Percentiles rank a stretch among this genome's conserved stretches.
These are phyloP conservation scores for Sugiyamaella paludigena DNA, from an alignment of 1,139 yeast genomes.

Conservation along the genomic window DNA sequence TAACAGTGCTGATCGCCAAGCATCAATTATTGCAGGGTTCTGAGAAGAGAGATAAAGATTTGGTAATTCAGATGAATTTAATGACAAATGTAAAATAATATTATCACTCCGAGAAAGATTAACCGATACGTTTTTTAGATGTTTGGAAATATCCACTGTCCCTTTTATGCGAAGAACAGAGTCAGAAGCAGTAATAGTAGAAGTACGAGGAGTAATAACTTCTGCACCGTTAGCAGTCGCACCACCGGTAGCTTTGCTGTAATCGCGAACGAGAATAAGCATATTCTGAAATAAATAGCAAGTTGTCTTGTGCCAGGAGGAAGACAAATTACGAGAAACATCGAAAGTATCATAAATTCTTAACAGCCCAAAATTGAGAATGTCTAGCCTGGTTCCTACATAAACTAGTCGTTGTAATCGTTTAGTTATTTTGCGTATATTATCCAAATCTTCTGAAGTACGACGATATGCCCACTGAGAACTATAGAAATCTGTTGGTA, in stretches of 20 bases:
- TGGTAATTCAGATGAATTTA: conserved; percentile 3
- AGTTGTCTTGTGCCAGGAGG: conserved; percentile 24
- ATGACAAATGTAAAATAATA: conserved; percentile 4
- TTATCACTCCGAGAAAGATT: conserved; percentile 1
- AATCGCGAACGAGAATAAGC: conserved; percentile 22
- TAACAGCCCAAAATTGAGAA: conserved; percentile 23
- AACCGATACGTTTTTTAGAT: conserved; percentile 18
- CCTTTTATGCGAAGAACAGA: conserved; percentile 19
- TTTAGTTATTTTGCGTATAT: conserved; percentile 9
- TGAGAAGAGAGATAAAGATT: conserved; percentile 9
- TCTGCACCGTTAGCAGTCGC: conserved; percentile 1
- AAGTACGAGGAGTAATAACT: conserved; percentile 2
- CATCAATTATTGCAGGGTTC: conserved; percentile 9
- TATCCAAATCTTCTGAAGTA: conserved; percentile 18
- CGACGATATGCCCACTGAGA: conserved; percentile 8
- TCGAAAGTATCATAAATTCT: conserved; percentile 23
- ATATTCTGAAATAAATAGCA: conserved; percentile 27
- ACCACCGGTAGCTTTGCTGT: background rate
- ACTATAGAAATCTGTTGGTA: conserved; percentile 16
- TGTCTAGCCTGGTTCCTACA: conserved; percentile 24
- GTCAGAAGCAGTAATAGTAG: too few species aligned
- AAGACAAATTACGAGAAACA: conserved; percentile 22
- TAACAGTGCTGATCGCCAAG: conserved; percentile 20
- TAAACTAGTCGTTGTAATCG: conserved; percentile 16
- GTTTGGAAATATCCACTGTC: conserved; percentile 21